Conservation (phyloP, 1,139 yeast species). For the Meyerozyma carpophila region DNA sequence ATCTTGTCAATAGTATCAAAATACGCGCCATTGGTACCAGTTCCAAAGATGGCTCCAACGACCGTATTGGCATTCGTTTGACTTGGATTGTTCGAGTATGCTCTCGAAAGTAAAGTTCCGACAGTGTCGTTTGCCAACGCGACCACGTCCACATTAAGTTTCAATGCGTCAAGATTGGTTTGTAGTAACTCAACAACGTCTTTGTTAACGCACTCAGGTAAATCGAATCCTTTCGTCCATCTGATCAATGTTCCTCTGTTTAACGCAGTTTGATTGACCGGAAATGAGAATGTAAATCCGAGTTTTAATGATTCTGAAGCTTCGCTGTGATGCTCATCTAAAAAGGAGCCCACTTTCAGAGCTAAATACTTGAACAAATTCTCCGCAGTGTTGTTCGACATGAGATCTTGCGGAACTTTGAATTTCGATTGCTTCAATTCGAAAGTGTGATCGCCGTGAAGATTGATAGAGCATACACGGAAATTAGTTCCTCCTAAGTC, state of each 20-base stretch:
- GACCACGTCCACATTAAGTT: constrained; percentile 66
- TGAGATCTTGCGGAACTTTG: constrained; percentile 67
- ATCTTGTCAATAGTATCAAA: constrained; percentile 68
- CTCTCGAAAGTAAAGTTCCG: constrained; percentile 83
- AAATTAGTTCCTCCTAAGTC: constrained; percentile 89
- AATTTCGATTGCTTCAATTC: constrained; percentile 65
- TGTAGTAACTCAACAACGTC: constrained; percentile 77
- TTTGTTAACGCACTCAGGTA: constrained; percentile 75
- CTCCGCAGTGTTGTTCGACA: constrained; percentile 48
- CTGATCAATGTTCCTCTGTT: constrained; percentile 75
- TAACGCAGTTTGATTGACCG: constrained; percentile 78
- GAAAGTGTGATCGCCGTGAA: constrained; percentile 79
- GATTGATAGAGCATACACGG: constrained; percentile 77
- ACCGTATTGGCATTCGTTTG: constrained; percentile 65
- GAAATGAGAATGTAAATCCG: constrained; percentile 93
- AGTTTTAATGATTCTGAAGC: constrained; percentile 48
- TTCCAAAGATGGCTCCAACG: constrained; percentile 88
- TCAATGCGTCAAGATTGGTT: constrained; percentile 51
- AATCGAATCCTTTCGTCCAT: constrained; percentile 94
- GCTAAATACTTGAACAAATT: constrained; percentile 73
- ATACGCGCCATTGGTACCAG: constrained; percentile 96
- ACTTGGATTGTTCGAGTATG: constrained; percentile 60
- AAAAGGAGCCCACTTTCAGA: constrained; percentile 55
- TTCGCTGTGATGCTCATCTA: constrained; percentile 57
- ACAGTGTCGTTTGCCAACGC: constrained; percentile 95